Base-by-base conservation (phyloP, 1,284 basidiomycete genomes). In the Ceratobasidium theobromae region DNA sequence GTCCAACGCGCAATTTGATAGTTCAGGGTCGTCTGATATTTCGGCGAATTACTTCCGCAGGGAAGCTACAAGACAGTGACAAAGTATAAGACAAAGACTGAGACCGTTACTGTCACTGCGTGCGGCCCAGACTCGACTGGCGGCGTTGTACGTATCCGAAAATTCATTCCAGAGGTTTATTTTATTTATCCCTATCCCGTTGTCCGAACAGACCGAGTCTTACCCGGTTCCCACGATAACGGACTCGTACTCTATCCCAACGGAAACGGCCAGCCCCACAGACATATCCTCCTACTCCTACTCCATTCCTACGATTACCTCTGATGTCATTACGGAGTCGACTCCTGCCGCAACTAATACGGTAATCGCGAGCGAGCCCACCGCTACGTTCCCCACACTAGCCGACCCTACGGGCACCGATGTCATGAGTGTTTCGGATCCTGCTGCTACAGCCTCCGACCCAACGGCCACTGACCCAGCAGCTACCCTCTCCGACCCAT, bases 81-180 rank as follows among this genome's bases (percentile, higher is more conserved):
- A 3, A 64, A 49, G 23, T 51, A 48, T 4, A 64, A 52, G 35
- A 64, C 58, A 2, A 60, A 60, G 32, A 60, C 57, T 16, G n/a
- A n/a, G n/a, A n/a, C n/a, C 11, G 58, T 64, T 4, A 64, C 58
- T 3, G 33, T 64, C 23, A 64, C 58, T 41, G 58, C 21, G 58
- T 48, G 58, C 32, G 23, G 40, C 58, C 21, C n/a, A n/a, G n/a
- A n/a, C n/a, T n/a, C n/a, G n/a, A n/a, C n/a, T n/a, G n/a, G n/a
- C n/a, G 40, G 9, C 12, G 28, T 46, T 25, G 53, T 55, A 41
- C 21, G 54, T 46, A 14, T 46, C n/a, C n/a, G n/a, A n/a, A n/a
- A n/a, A n/a, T n/a, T n/a, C n/a, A n/a, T n/a, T 11, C 28, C 28
- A 16, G 8, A 6, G 25, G 14, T 8, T 53, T 21, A n/a, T 38